Evolutionary conservation across 805 yeast species (phyloP).

Genomic region (Pachysolen tannophilus): DNA sequence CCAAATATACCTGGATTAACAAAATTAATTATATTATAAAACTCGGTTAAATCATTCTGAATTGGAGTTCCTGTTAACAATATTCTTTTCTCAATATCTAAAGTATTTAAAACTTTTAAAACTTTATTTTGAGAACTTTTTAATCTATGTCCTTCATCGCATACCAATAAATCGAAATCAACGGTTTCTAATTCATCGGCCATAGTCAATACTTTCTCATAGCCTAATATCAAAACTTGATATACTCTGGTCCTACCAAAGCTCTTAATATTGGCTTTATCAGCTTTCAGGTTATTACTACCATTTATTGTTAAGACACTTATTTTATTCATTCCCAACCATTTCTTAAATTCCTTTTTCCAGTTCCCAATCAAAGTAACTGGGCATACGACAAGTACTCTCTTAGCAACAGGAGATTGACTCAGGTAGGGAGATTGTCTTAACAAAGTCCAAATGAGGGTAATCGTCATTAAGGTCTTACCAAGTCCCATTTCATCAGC

Average conservation of each 20-base stretch:
- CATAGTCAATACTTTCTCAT: slow-evolving; percentile 65
- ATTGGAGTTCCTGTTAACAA: slow-evolving; percentile 87
- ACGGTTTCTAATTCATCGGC: slow-evolving; percentile 39
- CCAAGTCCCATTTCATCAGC: slow-evolving; percentile 99
- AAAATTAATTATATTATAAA: slow-evolving; percentile 72
- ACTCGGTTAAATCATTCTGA: slow-evolving; percentile 85
- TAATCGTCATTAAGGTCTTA: slow-evolving; percentile 78
- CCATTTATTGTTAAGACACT: slow-evolving; percentile 58
- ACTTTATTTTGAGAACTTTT: slow-evolving; percentile 71
- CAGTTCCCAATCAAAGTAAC: slow-evolving; percentile 84
- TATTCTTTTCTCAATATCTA: slow-evolving; percentile 50
- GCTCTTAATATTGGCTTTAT: slow-evolving; percentile 46
- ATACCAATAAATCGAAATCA: slow-evolving; percentile 62
- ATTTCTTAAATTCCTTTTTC: slow-evolving; percentile 81
- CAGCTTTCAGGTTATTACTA: slow-evolving; percentile 40
- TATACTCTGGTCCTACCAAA: slow-evolving; percentile 66
- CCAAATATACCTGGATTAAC: slow-evolving; percentile 82
- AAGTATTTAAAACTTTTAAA: slow-evolving; percentile 47
- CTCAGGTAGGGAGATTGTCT: slow-evolving; percentile 48
- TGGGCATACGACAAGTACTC: slow-evolving; percentile 81
- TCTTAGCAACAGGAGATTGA: slow-evolving; percentile 33
- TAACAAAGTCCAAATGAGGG: slow-evolving; percentile 76
- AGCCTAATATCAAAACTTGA: slow-evolving; percentile 80
- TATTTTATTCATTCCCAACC: slow-evolving; percentile 64
- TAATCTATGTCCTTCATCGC: slow-evolving; percentile 94